These are phyloP conservation scores for Microascus cirrosus DNA, from an alignment of 2,329 filamentous ascomycete species.

Conservation along the genomic window DNA sequence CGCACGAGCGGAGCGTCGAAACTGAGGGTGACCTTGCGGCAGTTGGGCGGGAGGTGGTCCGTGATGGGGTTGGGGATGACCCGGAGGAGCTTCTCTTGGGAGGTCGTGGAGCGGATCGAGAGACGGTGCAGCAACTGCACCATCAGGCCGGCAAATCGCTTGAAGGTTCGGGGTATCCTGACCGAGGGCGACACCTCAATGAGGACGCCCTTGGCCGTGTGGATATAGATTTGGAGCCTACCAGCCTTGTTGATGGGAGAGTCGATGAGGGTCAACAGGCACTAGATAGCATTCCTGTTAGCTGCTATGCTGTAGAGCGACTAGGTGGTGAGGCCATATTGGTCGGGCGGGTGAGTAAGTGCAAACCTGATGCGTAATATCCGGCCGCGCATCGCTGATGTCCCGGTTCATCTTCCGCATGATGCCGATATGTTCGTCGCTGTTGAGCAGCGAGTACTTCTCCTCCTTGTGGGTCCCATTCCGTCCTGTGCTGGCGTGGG, in stretches of 20 bases:
- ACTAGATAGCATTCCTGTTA: conserved; percentile 45
- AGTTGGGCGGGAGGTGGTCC: conserved; percentile 91
- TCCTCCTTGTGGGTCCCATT: conserved; percentile 65
- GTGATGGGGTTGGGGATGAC: conserved; percentile 98
- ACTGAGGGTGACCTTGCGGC: conserved; percentile 92
- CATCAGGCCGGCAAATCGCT: conserved; percentile 97
- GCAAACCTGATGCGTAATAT: conserved; percentile 96
- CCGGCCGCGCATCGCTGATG: conserved; percentile 92
- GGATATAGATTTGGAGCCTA: conserved; percentile 95
- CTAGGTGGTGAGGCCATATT: background rate
- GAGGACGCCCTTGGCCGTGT: conserved; percentile 91
- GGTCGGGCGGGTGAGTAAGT: background rate
- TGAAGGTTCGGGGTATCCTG: conserved; percentile 94
- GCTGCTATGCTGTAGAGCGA: background rate
- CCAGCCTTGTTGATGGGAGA: conserved; percentile 98
- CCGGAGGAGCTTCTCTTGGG: conserved; percentile 91
- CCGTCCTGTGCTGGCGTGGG: conserved; percentile 56
- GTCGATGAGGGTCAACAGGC: conserved; percentile 89
- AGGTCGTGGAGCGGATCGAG: conserved; percentile 92
- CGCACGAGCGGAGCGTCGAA: conserved; percentile 84
- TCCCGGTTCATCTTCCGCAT: conserved; percentile 99
- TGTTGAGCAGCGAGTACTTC: conserved; percentile 96
- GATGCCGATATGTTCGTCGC: conserved; percentile 96
- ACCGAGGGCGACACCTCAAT: conserved; percentile 98
- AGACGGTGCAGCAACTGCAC: conserved; percentile 92